phyloP scores from a whole-genome alignment of 1,139 yeast genomes.

The Lodderomyces oxycetoniae region DNA sequence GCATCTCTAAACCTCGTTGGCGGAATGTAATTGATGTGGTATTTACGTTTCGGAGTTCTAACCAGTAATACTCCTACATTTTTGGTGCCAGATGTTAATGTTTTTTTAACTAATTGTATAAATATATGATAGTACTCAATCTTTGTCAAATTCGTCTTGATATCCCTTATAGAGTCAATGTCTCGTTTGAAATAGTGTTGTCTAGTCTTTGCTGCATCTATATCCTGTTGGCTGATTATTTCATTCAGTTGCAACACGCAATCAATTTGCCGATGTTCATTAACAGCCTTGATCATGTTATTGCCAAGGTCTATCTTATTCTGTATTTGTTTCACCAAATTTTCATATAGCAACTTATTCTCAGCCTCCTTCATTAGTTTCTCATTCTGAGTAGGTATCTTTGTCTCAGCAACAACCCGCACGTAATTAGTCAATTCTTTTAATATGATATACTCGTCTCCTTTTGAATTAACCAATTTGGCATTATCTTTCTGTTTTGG shows the following conservation, averaged over 20 bases:
- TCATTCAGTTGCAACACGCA: constrained; percentile 14
- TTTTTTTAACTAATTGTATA: constrained; percentile 14
- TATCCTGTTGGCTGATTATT: constrained; percentile 16
- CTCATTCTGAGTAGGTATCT: constrained; percentile 12
- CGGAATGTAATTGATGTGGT: constrained; percentile 29
- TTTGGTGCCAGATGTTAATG: constrained; percentile 15
- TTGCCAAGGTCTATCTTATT: constrained; percentile 26
- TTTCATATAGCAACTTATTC: constrained; percentile 23
- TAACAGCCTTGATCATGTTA: constrained; percentile 17
- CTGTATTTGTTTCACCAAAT: constrained; percentile 24
- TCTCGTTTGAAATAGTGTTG: constrained; percentile 18
- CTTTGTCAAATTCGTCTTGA: constrained; percentile 11
- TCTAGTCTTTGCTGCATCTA: constrained; percentile 18
- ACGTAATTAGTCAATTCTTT: constrained; percentile 27
- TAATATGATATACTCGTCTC: constrained; percentile 42
- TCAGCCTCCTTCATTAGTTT: constrained; percentile 17
- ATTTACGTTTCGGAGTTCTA: constrained; percentile 25
- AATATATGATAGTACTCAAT: constrained; percentile 14
- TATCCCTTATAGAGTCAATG: constrained; percentile 10
- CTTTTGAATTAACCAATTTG: constrained; percentile 31
- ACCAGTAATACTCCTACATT: constrained; percentile 19
- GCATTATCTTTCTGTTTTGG: constrained; percentile 16
- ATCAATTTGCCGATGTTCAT: too few species aligned
- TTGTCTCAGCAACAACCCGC: constrained; percentile 27
- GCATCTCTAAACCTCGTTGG: constrained; percentile 23